phyloP scores from a whole-genome alignment of 2,329 filamentous ascomycete genomes.

The Pseudocercospora musae region DNA sequence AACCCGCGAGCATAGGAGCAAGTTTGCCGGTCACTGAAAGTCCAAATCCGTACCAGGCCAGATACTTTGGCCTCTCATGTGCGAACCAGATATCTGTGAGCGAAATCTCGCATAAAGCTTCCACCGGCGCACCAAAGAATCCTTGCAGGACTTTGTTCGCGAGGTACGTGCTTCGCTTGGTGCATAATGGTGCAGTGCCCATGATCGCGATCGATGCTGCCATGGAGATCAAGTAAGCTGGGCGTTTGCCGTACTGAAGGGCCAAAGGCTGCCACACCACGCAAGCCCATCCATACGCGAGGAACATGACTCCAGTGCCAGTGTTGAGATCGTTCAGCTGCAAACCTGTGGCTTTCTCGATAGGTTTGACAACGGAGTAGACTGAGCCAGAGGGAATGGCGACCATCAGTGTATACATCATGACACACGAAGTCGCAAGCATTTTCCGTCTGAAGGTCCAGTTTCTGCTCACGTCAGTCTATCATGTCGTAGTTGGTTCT shows the following conservation, averaged over 20 bases:
- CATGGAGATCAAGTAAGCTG: slow-evolving; percentile 46
- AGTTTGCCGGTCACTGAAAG: slow-evolving; percentile 27
- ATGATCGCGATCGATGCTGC: slow-evolving; percentile 40
- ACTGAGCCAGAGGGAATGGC: slow-evolving; percentile 49
- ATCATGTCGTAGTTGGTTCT: background rate
- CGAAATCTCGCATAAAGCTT: slow-evolving; percentile 43
- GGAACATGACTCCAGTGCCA: slow-evolving; percentile 53
- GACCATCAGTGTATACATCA: slow-evolving; percentile 47
- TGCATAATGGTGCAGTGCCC: slow-evolving; percentile 45
- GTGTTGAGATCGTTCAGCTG: slow-evolving; percentile 45
- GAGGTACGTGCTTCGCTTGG: slow-evolving; percentile 47
- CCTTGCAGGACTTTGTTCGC: slow-evolving; percentile 48
- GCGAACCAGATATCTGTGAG: slow-evolving; percentile 29
- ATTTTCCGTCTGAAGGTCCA: slow-evolving; percentile 45
- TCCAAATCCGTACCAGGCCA: slow-evolving; percentile 31
- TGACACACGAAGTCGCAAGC: slow-evolving; percentile 39
- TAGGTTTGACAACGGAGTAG: slow-evolving; percentile 49
- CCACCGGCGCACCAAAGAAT: slow-evolving; percentile 49
- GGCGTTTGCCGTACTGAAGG: slow-evolving; percentile 50
- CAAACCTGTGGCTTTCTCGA: slow-evolving; percentile 47
- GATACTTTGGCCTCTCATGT: slow-evolving; percentile 33
- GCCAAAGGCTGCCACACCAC: slow-evolving; percentile 53
- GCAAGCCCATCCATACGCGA: slow-evolving; percentile 50
- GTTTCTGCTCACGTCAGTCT: slow-evolving; percentile 28
- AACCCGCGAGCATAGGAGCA: slow-evolving; percentile 48